phyloP scores from a whole-genome alignment of 441 rosid species.

The Brassica balearica region DNA sequence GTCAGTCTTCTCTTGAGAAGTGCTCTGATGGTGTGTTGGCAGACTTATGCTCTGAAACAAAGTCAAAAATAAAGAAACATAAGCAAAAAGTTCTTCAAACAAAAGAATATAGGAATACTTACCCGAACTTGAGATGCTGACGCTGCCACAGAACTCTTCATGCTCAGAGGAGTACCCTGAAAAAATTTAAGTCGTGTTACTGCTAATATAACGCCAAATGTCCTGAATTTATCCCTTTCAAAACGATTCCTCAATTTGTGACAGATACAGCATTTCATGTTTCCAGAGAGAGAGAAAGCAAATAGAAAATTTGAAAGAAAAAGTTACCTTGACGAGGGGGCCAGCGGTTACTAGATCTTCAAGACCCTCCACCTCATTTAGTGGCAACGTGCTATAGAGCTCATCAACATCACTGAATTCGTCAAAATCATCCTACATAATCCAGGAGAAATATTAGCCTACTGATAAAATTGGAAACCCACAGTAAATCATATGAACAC shows the following conservation, averaged over 20 bases:
- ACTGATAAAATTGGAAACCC: constrained; percentile 11
- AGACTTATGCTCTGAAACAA: constrained; percentile 56
- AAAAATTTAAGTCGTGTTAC: constrained; percentile 39
- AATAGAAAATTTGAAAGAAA: constrained; percentile 27
- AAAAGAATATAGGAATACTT: constrained; percentile 39
- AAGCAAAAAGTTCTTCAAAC: constrained; percentile 6
- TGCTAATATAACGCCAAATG: constrained; percentile 20
- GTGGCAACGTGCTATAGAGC: too few species aligned
- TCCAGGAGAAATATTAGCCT: constrained; percentile 30
- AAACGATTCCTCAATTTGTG: constrained; percentile 15
- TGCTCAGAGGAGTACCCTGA: constrained; percentile 89
- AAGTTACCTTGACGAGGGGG: constrained; percentile 85
- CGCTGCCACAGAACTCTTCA: constrained; percentile 74
- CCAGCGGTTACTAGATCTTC: constrained; percentile 50
- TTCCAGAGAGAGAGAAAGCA: constrained; percentile 20
- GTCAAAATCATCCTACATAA: background rate
- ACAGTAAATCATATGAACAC: background rate
- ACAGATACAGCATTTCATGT: background rate
- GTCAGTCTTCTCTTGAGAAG: constrained; percentile 74
- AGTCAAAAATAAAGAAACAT: constrained; percentile 35
- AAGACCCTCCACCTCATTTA: too few species aligned
- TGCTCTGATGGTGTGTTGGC: constrained; percentile 57
- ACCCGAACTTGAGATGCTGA: constrained; percentile 76
- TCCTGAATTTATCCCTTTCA: background rate
- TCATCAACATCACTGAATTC: too few species aligned